Base-by-base conservation (phyloP, 2,329 filamentous ascomycete genomes). In the Ampelomyces quisqualis region DNA sequence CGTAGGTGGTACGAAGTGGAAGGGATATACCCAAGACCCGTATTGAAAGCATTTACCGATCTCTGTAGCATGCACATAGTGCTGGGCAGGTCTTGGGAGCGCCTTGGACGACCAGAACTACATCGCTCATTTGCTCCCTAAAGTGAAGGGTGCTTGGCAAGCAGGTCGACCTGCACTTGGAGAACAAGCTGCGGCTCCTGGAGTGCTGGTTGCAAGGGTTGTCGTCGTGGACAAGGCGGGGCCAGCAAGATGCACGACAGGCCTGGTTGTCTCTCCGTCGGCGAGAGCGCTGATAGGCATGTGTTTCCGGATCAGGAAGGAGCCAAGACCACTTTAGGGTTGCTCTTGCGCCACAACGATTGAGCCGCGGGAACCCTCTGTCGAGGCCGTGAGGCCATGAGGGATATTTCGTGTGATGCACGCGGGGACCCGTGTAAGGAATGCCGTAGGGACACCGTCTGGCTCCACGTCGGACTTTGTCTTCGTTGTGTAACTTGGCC, bases 1-100 rank as follows among this genome's bases (percentile, higher is more conserved):
- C 58, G 37, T 34, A 63, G 62, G 28, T 51, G 48, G 43, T 45
- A 47, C 52, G 48, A 42, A 40, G 31, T 40, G 24, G 29, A 48
- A 71, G 72, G 38, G 34, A 10, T 28, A 34, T 38, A 19, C 18
- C 43, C 34, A 49, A 57, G 53, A 26, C 41, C 22, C 43, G 42
- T 53, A 45, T 48, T 30, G 45, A 57, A n/a, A 52, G 54, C 39
- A 51, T 55, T 37, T 32, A 46, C n/a, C 38, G 38, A 34, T 46
- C 40, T 33, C 28, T 24, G 39, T 43, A 29, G 38, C 37, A 51
- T 51, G 50, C 49, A 54, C 23, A 32, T 39, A 38, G 33, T 47
- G 35, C 51, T 58, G 41, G 54, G 50, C 50, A 48, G 23, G 13
- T 39, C 49, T 58, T 53, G 49, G 37, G 42, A 21, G 28, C 34